Evolutionary conservation across 306 rosid species (phyloP).

Genomic region (Malus sieversii): DNA sequence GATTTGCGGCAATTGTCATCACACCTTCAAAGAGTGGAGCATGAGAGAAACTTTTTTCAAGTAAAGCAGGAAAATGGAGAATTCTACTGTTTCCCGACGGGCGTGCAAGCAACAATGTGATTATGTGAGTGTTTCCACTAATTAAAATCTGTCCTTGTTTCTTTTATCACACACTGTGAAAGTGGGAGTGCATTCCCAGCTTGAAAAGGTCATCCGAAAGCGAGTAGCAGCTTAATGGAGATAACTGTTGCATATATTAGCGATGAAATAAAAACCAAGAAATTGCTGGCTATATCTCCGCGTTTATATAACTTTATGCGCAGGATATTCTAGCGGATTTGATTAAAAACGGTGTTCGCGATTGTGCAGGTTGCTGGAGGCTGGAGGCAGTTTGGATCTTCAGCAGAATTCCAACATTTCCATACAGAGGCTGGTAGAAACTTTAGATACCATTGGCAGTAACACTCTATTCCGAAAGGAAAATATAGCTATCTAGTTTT

Average conservation of each 20-base stretch:
- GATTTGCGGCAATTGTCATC: constrained; percentile 66
- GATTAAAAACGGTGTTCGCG: background rate
- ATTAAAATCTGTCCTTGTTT: background rate
- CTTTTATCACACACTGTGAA: constrained; percentile 2
- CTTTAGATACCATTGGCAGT: background rate
- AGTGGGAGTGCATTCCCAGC: background rate
- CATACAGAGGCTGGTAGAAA: background rate
- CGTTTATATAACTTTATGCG: background rate
- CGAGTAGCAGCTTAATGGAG: background rate
- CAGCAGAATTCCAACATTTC: background rate
- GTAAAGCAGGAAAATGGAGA: constrained; percentile 50
- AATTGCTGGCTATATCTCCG: background rate
- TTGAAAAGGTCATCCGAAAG: background rate
- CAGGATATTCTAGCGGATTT: background rate
- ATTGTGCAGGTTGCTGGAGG: constrained; percentile 19
- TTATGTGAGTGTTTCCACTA: constrained; percentile 19
- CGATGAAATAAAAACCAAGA: background rate
- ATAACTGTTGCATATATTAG: background rate
- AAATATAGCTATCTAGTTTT: background rate
- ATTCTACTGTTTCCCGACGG: constrained; percentile 33
- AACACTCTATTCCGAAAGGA: background rate
- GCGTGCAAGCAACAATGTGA: constrained; percentile 28
- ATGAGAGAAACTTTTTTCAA: constrained; percentile 42
- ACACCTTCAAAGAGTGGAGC: constrained; percentile 75
- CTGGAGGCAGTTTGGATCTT: constrained; percentile 6